Percentiles rank a stretch among this genome's conserved stretches.
These are phyloP conservation scores for Candida ulmi DNA, from an alignment of 805 yeast genomes.

Conservation along the genomic window DNA sequence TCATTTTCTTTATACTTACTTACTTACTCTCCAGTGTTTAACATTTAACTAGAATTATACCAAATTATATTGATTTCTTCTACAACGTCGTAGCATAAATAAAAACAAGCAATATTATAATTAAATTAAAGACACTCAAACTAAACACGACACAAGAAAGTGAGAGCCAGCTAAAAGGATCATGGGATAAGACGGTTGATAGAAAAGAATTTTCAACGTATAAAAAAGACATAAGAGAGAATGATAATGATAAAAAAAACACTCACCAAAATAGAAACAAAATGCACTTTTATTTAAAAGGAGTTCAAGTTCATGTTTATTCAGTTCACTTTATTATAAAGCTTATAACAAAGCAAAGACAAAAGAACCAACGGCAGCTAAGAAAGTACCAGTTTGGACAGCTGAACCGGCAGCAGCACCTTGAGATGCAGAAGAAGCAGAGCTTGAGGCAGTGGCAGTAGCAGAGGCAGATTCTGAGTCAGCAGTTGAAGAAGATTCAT, in stretches of 20 bases:
- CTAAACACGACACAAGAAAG: background rate
- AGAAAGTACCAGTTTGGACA: slow-evolving; percentile 42
- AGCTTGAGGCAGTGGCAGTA: slow-evolving; percentile 16
- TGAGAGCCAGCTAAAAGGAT: background rate
- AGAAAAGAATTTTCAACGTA: background rate
- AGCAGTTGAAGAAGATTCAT: slow-evolving; percentile 24
- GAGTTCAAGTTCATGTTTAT: too few species aligned
- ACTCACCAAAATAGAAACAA: background rate
- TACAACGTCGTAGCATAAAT: too few species aligned
- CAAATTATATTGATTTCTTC: too few species aligned
- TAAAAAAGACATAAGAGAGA: background rate
- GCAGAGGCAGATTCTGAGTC: slow-evolving; percentile 32
- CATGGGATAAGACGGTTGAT: too few species aligned
- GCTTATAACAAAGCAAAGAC: slow-evolving; percentile 42
- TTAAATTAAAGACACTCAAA: too few species aligned
- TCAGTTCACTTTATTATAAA: too few species aligned
- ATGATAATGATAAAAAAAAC: background rate
- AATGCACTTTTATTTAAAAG: background rate
- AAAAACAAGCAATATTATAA: too few species aligned
- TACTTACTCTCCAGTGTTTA: too few species aligned
- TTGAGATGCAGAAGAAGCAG: slow-evolving; percentile 22
- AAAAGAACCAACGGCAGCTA: slow-evolving; percentile 40
- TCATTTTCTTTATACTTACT: too few species aligned
- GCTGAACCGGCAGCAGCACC: slow-evolving; percentile 34
- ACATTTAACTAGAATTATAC: too few species aligned